Evolutionary conservation across 1,139 yeast species (phyloP).

Genomic region (Pneumocystis wakefieldiae): DNA sequence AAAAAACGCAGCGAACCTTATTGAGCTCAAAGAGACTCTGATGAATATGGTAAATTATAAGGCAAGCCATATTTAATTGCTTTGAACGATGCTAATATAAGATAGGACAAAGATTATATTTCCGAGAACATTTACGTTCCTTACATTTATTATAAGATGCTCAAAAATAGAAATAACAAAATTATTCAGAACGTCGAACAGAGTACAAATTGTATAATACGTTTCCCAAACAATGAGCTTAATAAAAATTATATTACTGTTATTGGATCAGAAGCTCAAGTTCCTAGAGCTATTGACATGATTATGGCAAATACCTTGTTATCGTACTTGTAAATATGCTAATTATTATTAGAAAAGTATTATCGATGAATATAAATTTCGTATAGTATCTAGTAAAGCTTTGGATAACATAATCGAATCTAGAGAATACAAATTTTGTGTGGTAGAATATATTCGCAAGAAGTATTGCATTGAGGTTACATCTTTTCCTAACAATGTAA

Average conservation of each 20-base stretch:
- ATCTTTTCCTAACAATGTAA: not conserved
- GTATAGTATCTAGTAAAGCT: not conserved
- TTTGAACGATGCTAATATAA: not conserved
- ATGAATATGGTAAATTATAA: not conserved
- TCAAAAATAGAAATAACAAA: not conserved
- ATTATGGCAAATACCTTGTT: not conserved
- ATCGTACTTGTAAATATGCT: not conserved
- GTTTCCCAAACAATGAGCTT: not conserved
- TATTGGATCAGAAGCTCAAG: not conserved
- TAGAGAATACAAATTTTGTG: not conserved
- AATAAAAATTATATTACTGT: constrained; percentile 1
- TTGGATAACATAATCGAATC: not conserved
- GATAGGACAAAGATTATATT: not conserved
- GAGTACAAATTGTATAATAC: not conserved
- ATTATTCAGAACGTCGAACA: not conserved
- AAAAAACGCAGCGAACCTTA: not conserved
- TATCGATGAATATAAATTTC: not conserved
- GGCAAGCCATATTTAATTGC: not conserved
- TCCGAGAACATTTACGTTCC: not conserved
- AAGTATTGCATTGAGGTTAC: not conserved
- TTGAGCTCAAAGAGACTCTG: not conserved
- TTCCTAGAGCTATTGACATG: not conserved
- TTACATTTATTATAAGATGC: not conserved
- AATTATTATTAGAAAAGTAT: not conserved
- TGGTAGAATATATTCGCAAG: not conserved